Evolutionary conservation across 2,329 filamentous ascomycete species (phyloP).

Genomic region (Fusarium napiforme): DNA sequence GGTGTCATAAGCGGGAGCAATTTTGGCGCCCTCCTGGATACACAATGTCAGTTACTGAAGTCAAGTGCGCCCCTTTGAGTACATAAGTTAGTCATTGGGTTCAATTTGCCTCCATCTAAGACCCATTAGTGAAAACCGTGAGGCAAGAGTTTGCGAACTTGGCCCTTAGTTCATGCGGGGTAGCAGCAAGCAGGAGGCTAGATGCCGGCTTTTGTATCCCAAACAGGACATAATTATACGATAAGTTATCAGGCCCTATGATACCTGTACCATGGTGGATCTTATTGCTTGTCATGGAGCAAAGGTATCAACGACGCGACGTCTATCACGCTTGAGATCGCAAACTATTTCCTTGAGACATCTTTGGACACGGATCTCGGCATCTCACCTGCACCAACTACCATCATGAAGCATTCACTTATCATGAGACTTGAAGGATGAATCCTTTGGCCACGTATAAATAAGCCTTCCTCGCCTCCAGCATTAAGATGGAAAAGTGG

Average conservation of each 20-base stretch:
- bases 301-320: neutral
- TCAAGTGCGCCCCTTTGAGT: neutral
- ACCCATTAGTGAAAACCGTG: neutral
- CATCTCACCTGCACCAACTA: neutral
- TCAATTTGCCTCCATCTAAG: neutral
- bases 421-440: neutral
- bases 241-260: neutral
- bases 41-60: too few relatives aligned
- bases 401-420: neutral
- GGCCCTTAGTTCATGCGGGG: neutral
- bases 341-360: neutral
- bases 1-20: neutral
- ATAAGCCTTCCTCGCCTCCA: neutral
- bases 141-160: slow-evolving; percentile 7
- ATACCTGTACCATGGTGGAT: too few relatives aligned
- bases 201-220: neutral
- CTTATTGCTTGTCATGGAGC: neutral
- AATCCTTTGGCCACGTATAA: neutral
- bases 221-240: neutral
- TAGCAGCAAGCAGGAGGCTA: neutral
- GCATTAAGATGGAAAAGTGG: neutral
- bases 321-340: neutral
- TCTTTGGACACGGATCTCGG: neutral
- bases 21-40: neutral
- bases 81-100: neutral